Percentiles rank a stretch among this genome's conserved stretches.
phyloP scores from a whole-genome alignment of 202 grass and related monocot genomes.

The Cymbopogon flexuosus region DNA sequence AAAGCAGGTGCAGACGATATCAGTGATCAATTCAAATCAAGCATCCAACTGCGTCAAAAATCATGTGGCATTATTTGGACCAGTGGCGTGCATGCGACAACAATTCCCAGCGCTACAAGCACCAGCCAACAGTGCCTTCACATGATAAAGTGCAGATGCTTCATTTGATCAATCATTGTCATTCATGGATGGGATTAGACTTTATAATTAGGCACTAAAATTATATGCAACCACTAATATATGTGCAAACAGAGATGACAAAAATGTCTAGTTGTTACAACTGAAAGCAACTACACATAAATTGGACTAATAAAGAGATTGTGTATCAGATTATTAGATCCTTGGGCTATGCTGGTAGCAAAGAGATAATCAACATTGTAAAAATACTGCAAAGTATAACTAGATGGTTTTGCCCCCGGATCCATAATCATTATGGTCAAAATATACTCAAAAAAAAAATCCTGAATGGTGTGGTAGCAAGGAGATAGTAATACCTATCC shows the following conservation, averaged over 20 bases:
- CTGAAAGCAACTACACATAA: neutral
- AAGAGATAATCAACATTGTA: neutral
- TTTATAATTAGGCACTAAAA: slow-evolving; percentile 13
- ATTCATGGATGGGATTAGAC: slow-evolving; percentile 8
- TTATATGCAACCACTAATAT: slow-evolving; percentile 9
- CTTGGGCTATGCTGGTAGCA: neutral
- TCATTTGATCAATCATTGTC: slow-evolving; percentile 33
- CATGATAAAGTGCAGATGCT: slow-evolving; percentile 26
- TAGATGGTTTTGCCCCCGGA: neutral
- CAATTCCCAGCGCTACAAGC: slow-evolving; percentile 16
- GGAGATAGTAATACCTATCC: neutral
- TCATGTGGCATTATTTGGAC: slow-evolving; percentile 21
- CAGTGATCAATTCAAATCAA: slow-evolving; percentile 35
- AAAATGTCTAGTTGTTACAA: slow-evolving; percentile 7
- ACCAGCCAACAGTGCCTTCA: slow-evolving; percentile 9
- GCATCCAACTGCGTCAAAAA: slow-evolving; percentile 29
- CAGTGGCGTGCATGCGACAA: slow-evolving; percentile 19
- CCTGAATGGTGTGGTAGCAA: neutral
- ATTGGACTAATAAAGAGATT: slow-evolving; percentile 1
- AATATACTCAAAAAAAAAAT: neutral
- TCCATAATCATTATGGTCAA: neutral
- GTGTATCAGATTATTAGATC: neutral
- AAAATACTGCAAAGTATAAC: neutral
- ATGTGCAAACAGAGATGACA: slow-evolving; percentile 20
- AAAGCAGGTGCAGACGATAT: slow-evolving; percentile 19